These are phyloP conservation scores for Pichia thaimueangensis DNA, from an alignment of 805 yeast genomes.

Conservation along the genomic window DNA sequence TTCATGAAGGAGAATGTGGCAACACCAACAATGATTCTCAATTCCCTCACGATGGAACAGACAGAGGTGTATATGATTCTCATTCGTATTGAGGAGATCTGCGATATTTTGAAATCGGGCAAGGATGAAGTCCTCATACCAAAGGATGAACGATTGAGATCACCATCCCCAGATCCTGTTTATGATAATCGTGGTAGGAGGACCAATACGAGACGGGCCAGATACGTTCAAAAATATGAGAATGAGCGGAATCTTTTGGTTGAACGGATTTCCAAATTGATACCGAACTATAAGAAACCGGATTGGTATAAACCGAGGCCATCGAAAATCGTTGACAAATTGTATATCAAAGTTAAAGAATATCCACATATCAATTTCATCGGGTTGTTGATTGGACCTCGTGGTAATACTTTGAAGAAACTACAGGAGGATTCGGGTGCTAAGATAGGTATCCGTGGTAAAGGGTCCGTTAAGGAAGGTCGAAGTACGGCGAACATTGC, in stretches of 20 bases:
- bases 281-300: slow-evolving; percentile 80
- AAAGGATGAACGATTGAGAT: slow-evolving; percentile 38
- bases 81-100: slow-evolving; percentile 75
- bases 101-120: slow-evolving; percentile 38
- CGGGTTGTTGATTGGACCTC: slow-evolving; percentile 87
- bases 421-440: slow-evolving; percentile 87
- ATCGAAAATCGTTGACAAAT: slow-evolving; percentile 64
- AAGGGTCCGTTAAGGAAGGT: slow-evolving; percentile 94
- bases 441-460: slow-evolving; percentile 83
- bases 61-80: slow-evolving; percentile 63
- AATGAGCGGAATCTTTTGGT: slow-evolving; percentile 75
- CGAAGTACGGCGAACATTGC: slow-evolving; percentile 46
- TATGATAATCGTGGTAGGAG: slow-evolving; percentile 82
- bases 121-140: slow-evolving; percentile 51
- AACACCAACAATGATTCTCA: slow-evolving; percentile 15
- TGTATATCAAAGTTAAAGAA: slow-evolving; percentile 76
- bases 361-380: slow-evolving; percentile 91
- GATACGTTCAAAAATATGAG: slow-evolving; percentile 58
- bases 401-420: slow-evolving; percentile 82
- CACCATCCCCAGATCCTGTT: slow-evolving; percentile 89
- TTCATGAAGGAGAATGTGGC: slow-evolving; percentile 14
- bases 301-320: slow-evolving; percentile 57
- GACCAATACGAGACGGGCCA: slow-evolving; percentile 71
- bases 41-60: slow-evolving; percentile 65
- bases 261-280: slow-evolving; percentile 61